Percentiles rank a stretch among this genome's conserved stretches.
These are phyloP conservation scores for Centrapalus pauciflorus DNA, from an alignment of 129 eudicot species.

Conservation along the genomic window DNA sequence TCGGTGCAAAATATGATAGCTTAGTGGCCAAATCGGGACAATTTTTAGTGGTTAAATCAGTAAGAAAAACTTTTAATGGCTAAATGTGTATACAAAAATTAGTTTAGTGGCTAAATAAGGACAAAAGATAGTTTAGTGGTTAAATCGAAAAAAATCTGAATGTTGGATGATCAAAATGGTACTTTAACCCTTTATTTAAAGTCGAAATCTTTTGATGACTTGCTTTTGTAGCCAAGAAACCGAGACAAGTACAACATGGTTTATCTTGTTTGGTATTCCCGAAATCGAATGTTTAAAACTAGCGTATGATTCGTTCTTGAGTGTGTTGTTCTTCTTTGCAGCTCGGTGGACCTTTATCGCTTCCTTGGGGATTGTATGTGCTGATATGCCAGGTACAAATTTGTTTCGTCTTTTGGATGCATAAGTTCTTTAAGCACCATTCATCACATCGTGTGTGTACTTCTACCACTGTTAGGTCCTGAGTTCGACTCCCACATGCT, in stretches of 20 bases:
- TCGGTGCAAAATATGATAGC: too few species aligned
- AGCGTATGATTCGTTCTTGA: background rate
- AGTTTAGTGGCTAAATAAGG: too few species aligned
- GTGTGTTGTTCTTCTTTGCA: conserved; percentile 23
- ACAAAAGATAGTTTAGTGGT: too few species aligned
- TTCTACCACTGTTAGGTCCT: too few species aligned
- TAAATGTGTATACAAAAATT: too few species aligned
- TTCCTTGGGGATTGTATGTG: conserved; percentile 97
- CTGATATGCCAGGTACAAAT: conserved; percentile 83
- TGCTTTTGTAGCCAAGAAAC: background rate
- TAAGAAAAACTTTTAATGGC: too few species aligned
- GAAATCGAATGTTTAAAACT: background rate
- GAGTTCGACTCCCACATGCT: background rate
- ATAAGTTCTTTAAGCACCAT: background rate
- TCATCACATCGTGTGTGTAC: background rate
- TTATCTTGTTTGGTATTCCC: background rate
- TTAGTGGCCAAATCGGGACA: too few species aligned
- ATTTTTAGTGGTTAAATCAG: too few species aligned
- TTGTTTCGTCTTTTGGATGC: background rate
- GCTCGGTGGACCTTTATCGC: conserved; percentile 97
- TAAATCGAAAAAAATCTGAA: too few species aligned
- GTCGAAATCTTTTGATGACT: background rate
- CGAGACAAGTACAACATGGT: background rate
- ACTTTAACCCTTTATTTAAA: background rate
- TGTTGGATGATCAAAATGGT: too few species aligned